phyloP scores from a whole-genome alignment of 2,329 filamentous ascomycete species.

The Colletotrichum cuscutae region DNA sequence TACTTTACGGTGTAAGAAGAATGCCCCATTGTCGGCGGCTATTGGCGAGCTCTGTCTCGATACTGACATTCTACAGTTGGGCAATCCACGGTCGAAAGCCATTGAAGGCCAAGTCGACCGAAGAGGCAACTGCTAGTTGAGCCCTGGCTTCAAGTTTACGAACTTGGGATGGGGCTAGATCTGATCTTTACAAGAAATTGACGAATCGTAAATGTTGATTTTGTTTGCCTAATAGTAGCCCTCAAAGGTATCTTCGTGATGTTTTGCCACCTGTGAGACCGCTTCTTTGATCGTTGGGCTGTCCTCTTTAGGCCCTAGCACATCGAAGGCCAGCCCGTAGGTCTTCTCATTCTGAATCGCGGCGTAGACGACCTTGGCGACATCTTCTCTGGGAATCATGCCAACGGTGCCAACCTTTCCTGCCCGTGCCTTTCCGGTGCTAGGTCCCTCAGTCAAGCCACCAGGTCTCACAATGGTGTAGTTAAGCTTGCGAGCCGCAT shows the following conservation, averaged over 20 bases:
- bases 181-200: no score
- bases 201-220: no score
- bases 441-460: slow-evolving; percentile 49
- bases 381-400: slow-evolving; percentile 54
- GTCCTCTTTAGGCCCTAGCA: slow-evolving; percentile 50
- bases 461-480: slow-evolving; percentile 58
- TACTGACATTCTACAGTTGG: neutral
- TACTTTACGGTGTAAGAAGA: no score
- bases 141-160: rapidly evolving
- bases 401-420: slow-evolving; percentile 52
- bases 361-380: slow-evolving; percentile 53
- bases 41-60: no score
- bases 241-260: slow-evolving; percentile 45
- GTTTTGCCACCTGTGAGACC: slow-evolving; percentile 48
- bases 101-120: neutral
- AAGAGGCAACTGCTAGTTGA: neutral
- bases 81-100: slow-evolving; percentile 18
- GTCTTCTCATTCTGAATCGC: slow-evolving; percentile 52
- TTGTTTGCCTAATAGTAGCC: slow-evolving; percentile 38
- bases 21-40: no score
- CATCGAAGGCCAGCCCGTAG: slow-evolving; percentile 54
- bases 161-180: rapidly evolving
- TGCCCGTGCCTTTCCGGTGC: slow-evolving; percentile 50
- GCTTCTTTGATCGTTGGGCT: slow-evolving; percentile 46
- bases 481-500: slow-evolving; percentile 48